Evolutionary conservation across 2,329 filamentous ascomycete species (phyloP).

Genomic region (Parastagonospora avenae): DNA sequence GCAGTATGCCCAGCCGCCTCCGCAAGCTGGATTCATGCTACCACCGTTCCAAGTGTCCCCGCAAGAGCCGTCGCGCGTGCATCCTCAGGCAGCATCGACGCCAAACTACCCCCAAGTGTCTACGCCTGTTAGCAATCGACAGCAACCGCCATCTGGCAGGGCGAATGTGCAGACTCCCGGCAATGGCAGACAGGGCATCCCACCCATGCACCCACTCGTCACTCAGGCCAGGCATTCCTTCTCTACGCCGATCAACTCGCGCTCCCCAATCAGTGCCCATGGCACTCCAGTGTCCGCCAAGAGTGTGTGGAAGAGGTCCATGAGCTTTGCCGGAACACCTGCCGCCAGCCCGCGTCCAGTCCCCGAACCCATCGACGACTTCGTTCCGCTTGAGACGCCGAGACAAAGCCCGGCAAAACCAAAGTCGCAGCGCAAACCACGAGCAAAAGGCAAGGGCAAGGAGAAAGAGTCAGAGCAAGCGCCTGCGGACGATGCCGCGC

Average conservation of each 20-base stretch:
- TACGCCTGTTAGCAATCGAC: constrained; percentile 32
- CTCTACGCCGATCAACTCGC: constrained; percentile 32
- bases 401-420: constrained; percentile 27
- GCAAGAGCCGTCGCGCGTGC: constrained; percentile 49
- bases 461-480: constrained; percentile 25
- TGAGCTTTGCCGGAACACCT: constrained; percentile 19
- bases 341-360: constrained; percentile 29
- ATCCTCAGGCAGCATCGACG: constrained; percentile 36
- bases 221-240: constrained; percentile 29
- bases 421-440: constrained; percentile 30
- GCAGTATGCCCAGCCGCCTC: constrained; percentile 43
- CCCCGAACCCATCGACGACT: constrained; percentile 36
- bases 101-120: constrained; percentile 35
- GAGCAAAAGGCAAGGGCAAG: constrained; percentile 33
- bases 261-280: constrained; percentile 31
- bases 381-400: constrained; percentile 16
- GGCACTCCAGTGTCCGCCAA: constrained; percentile 38
- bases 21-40: constrained; percentile 54
- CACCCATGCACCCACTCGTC: constrained; percentile 30
- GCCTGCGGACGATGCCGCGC: constrained; percentile 11
- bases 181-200: constrained; percentile 17
- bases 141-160: constrained; percentile 9
- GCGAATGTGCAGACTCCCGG: constrained; percentile 18
- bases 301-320: constrained; percentile 41
- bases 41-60: constrained; percentile 55